A percentile compares a stretch with the other conserved stretches of the same genome.
These are phyloP conservation scores for Pleurozium schreberi DNA, from an alignment of 225 moss, liverwort and hornwort genomes.

Conservation along the genomic window DNA sequence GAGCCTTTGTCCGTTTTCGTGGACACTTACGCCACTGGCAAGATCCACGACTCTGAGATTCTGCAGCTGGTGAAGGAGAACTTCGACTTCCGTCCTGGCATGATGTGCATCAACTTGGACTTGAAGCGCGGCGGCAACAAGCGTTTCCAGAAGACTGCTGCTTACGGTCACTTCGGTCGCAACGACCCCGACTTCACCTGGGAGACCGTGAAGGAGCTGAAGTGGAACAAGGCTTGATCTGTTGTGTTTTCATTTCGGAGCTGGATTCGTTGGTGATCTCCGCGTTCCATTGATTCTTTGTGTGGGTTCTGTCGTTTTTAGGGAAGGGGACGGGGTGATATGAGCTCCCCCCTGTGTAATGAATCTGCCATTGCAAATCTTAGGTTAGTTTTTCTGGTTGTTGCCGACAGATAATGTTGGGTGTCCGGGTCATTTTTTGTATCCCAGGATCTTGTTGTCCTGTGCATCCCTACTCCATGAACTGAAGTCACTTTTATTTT, in stretches of 20 bases:
- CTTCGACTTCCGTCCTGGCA: conserved; percentile 87
- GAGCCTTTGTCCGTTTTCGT: conserved; percentile 83
- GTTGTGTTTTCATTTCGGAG: background rate
- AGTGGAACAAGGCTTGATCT: conserved; percentile 45
- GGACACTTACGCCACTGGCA: conserved; percentile 76
- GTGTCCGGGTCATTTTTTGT: background rate
- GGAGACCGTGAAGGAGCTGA: conserved; percentile 79
- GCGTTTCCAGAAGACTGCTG: conserved; percentile 93
- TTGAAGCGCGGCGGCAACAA: conserved; percentile 85
- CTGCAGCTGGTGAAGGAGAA: conserved; percentile 60
- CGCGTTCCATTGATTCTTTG: background rate
- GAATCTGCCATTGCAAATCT: background rate
- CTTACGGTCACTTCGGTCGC: conserved; percentile 87
- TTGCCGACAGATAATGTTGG: background rate
- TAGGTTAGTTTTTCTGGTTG: background rate
- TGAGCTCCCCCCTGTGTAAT: conserved; percentile 12
- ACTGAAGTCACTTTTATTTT: background rate
- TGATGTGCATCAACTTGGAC: conserved; percentile 92
- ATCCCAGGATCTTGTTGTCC: background rate
- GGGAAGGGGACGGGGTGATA: conserved; percentile 35
- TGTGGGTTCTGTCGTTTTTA: background rate
- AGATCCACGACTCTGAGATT: conserved; percentile 56
- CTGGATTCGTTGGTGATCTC: background rate
- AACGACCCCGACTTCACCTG: conserved; percentile 83
- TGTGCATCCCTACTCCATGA: background rate